These are phyloP conservation scores for Poa pratensis DNA, from an alignment of 176 grass and related monocot genomes.

Conservation along the genomic window DNA sequence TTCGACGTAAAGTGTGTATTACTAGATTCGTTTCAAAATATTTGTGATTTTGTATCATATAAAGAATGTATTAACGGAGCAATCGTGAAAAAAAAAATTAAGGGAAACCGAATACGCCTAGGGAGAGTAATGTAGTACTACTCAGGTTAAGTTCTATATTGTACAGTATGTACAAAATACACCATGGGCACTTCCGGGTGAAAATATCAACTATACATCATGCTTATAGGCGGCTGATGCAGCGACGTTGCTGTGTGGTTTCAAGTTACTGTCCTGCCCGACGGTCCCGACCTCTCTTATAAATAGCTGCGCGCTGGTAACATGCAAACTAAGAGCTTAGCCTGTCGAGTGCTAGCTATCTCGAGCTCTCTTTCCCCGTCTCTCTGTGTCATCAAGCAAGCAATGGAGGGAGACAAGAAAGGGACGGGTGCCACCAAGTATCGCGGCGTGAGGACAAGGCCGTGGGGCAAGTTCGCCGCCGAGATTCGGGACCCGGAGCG, in stretches of 20 bases:
- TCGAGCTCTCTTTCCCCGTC: background rate
- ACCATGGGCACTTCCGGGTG: no score
- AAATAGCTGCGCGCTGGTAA: slow-evolving; percentile 12
- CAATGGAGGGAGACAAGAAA: slow-evolving; percentile 32
- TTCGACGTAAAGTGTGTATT: background rate
- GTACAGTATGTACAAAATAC: no score
- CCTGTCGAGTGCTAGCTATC: background rate
- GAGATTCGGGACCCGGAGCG: slow-evolving; percentile 73
- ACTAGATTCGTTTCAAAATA: background rate
- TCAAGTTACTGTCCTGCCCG: background rate
- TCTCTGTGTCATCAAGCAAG: background rate
- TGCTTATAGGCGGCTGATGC: background rate
- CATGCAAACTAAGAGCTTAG: background rate
- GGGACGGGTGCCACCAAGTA: slow-evolving; percentile 44
- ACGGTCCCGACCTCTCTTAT: background rate
- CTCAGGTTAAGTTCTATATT: no score
- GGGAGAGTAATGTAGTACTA: background rate
- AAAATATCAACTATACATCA: background rate
- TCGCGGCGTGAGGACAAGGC: slow-evolving; percentile 64
- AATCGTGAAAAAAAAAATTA: no score
- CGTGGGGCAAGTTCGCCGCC: slow-evolving; percentile 70
- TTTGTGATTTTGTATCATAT: background rate
- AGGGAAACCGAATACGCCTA: no score
- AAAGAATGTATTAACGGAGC: background rate
- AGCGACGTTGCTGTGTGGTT: background rate